Evolutionary conservation across 495 filamentous ascomycete genomes (phyloP).

Genomic region (Penicillium cataractarum): DNA sequence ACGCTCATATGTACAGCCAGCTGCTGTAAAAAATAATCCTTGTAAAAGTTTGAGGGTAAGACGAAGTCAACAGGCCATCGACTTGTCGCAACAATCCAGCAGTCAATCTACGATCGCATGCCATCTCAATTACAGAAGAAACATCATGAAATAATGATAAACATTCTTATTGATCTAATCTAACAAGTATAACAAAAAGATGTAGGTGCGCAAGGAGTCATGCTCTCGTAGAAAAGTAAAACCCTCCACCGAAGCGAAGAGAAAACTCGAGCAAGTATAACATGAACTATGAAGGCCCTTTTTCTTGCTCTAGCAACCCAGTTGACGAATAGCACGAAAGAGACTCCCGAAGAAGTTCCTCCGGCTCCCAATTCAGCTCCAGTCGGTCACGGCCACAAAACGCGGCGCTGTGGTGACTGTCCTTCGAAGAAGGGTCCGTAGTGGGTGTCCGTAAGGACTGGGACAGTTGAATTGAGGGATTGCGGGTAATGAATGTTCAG

Average conservation of each 20-base stretch:
- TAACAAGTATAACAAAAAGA: background rate
- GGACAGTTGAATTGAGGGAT: conserved; percentile 49
- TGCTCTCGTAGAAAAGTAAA: conserved; percentile 47
- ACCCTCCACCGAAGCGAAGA: conserved; percentile 16
- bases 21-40: too few relatives aligned
- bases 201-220: conserved; percentile 59
- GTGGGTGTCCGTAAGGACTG: conserved; percentile 26
- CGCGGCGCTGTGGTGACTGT: conserved; percentile 48
- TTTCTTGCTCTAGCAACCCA: conserved; percentile 48
- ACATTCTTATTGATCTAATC: too few relatives aligned
- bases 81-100: background rate
- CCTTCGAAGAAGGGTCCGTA: conserved; percentile 46
- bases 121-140: background rate
- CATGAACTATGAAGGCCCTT: conserved; percentile 60
- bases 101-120: background rate
- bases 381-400: conserved; percentile 52
- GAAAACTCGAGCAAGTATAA: conserved; percentile 39
- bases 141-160: too few relatives aligned
- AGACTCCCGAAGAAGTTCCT: conserved; percentile 16
- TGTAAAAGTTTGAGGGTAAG: too few relatives aligned
- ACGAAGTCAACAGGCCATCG: background rate
- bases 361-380: conserved; percentile 47
- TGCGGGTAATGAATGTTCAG: conserved; percentile 23
- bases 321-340: conserved; percentile 14
- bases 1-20: too few relatives aligned